phyloP scores from a whole-genome alignment of 2,329 filamentous ascomycete species.

The Apiospora saccharicola region DNA sequence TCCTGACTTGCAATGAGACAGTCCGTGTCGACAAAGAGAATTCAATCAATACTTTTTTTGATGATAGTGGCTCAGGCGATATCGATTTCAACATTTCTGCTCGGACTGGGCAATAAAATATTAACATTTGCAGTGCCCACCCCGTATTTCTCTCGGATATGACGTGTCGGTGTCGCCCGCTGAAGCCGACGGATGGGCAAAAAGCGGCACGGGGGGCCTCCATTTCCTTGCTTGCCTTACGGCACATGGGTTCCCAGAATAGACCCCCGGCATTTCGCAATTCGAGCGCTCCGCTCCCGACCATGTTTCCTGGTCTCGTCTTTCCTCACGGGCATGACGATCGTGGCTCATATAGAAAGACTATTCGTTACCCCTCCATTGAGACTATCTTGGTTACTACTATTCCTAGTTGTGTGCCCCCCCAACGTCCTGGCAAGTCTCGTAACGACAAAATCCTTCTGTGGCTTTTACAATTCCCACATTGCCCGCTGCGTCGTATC shows the following conservation, averaged over 20 bases:
- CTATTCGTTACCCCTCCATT: background rate
- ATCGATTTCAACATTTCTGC: background rate
- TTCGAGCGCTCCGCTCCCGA: conserved; percentile 5
- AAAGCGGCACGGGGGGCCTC: conserved; percentile 6
- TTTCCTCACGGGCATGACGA: background rate
- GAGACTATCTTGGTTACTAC: background rate
- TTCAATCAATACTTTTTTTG: background rate
- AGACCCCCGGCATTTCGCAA: conserved; percentile 10
- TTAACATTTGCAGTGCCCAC: background rate
- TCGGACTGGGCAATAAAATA: background rate
- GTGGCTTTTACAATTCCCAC: conserved; percentile 17
- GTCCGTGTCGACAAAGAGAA: background rate
- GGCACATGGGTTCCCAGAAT: background rate
- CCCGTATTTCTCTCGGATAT: conserved; percentile 6
- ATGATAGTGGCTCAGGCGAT: background rate
- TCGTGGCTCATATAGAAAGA: background rate
- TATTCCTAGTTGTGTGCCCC: background rate
- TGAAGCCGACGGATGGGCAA: conserved; percentile 1
- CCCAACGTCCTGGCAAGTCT: background rate
- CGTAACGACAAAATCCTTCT: background rate
- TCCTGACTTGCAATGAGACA: background rate
- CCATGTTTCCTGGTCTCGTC: background rate
- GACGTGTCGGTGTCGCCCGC: conserved; percentile 10
- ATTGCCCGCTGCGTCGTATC: background rate
- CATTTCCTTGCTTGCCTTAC: background rate